phyloP scores from a whole-genome alignment of 805 yeast species.

The Saturnispora bothae region DNA sequence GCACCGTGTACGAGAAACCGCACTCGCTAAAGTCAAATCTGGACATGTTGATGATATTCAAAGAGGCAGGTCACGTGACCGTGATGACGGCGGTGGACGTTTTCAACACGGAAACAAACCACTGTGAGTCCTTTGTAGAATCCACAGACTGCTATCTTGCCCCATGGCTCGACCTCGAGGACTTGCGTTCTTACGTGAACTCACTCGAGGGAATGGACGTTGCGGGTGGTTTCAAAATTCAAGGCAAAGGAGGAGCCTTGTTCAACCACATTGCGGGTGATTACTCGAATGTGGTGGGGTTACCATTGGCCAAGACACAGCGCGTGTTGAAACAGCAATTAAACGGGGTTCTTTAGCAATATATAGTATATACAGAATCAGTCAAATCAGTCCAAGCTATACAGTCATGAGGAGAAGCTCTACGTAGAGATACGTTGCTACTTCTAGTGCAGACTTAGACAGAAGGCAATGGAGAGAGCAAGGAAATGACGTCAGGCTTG shows the following conservation, averaged over 20 bases:
- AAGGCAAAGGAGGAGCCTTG: slow-evolving; percentile 58
- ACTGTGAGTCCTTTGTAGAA: slow-evolving; percentile 11
- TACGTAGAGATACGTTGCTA: too few relatives aligned
- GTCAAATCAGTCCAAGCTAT: too few relatives aligned
- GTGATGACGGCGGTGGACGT: slow-evolving; percentile 48
- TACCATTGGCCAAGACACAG: slow-evolving; percentile 43
- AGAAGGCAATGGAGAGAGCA: slow-evolving; percentile 73
- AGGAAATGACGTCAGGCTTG: slow-evolving; percentile 70
- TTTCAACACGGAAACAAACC: slow-evolving; percentile 19
- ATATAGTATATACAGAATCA: too few relatives aligned
- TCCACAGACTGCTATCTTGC: slow-evolving; percentile 30
- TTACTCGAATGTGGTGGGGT: slow-evolving; percentile 76
- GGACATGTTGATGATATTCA: slow-evolving; percentile 35
- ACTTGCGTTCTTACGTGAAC: slow-evolving; percentile 51
- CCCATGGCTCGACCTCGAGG: slow-evolving; percentile 37
- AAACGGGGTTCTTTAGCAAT: too few relatives aligned
- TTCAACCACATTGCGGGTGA: slow-evolving; percentile 66
- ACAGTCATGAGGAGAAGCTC: too few relatives aligned
- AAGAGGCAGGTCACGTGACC: slow-evolving; percentile 28
- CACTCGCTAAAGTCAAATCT: slow-evolving; percentile 40
- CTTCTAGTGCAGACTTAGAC: slow-evolving; percentile 39
- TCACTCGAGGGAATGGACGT: slow-evolving; percentile 68
- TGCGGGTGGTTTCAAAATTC: slow-evolving; percentile 90
- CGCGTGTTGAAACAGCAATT: background rate
- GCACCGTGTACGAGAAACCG: slow-evolving; percentile 73